Evolutionary conservation across 129 eudicot species (phyloP).

Genomic region (Saposhnikovia divaricata): DNA sequence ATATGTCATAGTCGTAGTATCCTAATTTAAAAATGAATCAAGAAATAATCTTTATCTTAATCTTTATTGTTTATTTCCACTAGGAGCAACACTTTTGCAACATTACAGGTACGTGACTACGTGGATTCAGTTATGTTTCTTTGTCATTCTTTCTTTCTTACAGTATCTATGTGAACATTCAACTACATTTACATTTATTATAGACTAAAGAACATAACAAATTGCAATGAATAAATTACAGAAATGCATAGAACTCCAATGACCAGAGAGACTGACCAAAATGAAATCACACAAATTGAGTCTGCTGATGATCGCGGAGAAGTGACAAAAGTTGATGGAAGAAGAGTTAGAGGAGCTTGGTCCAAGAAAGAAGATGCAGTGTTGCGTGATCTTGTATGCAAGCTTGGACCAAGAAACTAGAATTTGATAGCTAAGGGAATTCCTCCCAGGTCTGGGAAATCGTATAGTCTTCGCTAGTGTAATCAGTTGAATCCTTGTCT

Average conservation of each 20-base stretch:
- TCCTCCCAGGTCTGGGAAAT: constrained; percentile 67
- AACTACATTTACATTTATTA: no score
- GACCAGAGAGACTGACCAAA: constrained; percentile 19
- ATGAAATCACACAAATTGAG: constrained; percentile 8
- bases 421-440: constrained; percentile 59
- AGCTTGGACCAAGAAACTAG: constrained; percentile 76
- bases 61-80: no score
- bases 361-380: constrained; percentile 61
- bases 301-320: constrained; percentile 17
- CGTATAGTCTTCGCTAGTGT: constrained; percentile 82
- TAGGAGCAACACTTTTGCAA: background rate
- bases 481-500: constrained; percentile 70
- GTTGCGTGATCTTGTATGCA: constrained; percentile 38
- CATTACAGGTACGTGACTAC: background rate
- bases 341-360: constrained; percentile 57
- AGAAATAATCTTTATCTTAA: no score
- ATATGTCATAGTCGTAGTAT: background rate
- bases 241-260: background rate
- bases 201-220: background rate
- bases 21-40: background rate
- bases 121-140: background rate
- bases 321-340: constrained; percentile 8
- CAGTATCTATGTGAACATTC: background rate
- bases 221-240: constrained; percentile 1
- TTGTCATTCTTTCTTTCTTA: background rate